Base-by-base conservation (phyloP, 23 red algal genomes). In the Agarophyton chilense region DNA sequence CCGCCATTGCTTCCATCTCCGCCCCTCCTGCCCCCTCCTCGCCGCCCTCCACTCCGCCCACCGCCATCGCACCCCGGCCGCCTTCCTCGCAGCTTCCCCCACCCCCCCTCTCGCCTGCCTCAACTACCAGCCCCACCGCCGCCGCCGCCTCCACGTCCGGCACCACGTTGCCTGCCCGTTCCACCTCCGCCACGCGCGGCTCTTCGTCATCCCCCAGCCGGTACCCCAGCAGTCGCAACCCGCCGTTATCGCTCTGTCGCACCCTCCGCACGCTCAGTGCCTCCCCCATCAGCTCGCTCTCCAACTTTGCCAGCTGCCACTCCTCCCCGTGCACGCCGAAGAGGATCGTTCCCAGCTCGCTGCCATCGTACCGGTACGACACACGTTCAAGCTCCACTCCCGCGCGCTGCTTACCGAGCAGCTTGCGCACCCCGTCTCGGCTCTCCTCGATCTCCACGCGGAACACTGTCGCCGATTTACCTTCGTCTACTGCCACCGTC, bases 391-490 rank as follows among this genome's bases (percentile, higher is more conserved):
- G 18, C 2, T 50, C 29, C 52, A 61, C 79, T 6, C 56, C 56
- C 16, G 41, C 53, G 19, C 79, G 79, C 79, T 4, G 26, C 79
- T 67, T 65, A 26, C 57, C 55, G 21, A 83, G 56, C 55, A 83
- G 61, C 56, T 83, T 83, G n/a, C 55, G 32, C 79, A 83, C 79
- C 32, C 29, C 56, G 43, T 83, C 79, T 2, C 2, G 25, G 17
- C 55, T 83, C 44, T 83, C 79, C 57, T 65, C 55, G 40, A 83
- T 61, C 28, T 83, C 79, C 54, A 83, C 79, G 4, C 57, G 79
- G 16, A 83, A 50, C 14, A 83, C 54, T 4, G 57, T 13, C 79
- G 40, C 42, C 57, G 79, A 4, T 29, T 65, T 65, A 28, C 53
- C 79, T 34, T 52, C 79, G 0, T 65, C 79, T 56, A 65, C 56